Conservation (phyloP, 345 rosid genomes). For the Moringa oleifera region DNA sequence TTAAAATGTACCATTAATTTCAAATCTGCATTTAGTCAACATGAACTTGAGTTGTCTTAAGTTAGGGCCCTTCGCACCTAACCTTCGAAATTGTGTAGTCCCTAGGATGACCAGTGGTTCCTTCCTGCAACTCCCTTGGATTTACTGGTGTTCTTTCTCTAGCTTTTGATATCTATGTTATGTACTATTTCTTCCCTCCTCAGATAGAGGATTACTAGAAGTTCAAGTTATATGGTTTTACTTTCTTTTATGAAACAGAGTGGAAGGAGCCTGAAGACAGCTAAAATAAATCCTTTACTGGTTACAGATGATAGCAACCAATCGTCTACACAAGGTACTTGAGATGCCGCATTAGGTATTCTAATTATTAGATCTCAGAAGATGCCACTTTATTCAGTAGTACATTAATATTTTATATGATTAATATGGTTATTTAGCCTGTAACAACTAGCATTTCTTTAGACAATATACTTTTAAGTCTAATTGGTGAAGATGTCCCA, state of each 20-base stretch:
- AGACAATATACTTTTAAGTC: not conserved
- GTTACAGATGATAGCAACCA: not conserved
- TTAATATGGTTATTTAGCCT: not conserved
- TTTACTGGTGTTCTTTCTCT: not conserved
- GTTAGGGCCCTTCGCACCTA: not conserved
- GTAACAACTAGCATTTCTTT: not conserved
- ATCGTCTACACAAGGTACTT: too few species aligned
- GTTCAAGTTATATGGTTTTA: not conserved
- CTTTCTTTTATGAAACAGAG: slow-evolving; percentile 7
- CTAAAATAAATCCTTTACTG: too few species aligned
- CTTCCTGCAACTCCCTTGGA: not conserved
- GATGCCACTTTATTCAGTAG: not conserved
- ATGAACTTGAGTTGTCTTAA: not conserved
- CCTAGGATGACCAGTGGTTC: not conserved
- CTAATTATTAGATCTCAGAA: not conserved
- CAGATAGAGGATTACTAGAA: not conserved
- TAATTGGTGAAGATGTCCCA: not conserved
- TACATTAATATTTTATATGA: not conserved
- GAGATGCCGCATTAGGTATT: slow-evolving; percentile 11
- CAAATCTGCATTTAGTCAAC: not conserved
- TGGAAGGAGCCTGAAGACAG: too few species aligned
- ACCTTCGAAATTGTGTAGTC: not conserved
- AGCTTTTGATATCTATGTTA: not conserved
- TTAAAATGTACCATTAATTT: too few species aligned
- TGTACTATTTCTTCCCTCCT: slow-evolving; percentile 1